Conservation (phyloP, 495 filamentous ascomycete genomes). For the Daldinia concentrica region DNA sequence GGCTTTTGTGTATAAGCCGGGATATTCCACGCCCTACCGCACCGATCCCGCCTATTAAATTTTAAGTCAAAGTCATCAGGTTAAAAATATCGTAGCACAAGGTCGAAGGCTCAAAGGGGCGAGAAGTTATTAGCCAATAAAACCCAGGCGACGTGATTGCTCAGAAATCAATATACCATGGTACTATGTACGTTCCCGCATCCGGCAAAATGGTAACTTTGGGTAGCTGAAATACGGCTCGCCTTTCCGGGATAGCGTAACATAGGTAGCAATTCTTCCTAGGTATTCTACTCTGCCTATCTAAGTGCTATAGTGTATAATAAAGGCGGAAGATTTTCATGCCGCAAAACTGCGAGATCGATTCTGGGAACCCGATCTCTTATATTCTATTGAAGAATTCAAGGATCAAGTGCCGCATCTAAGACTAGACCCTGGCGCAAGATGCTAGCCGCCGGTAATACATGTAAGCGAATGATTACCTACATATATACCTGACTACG, state of each 20-base stretch:
- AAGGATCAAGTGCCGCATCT: conserved; percentile 23
- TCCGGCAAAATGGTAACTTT: conserved; percentile 37
- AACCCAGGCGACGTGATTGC: conserved; percentile 7
- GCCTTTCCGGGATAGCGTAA: conserved; percentile 24
- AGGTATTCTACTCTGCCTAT: not conserved
- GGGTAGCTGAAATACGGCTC: conserved; percentile 22
- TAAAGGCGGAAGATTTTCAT: conserved; percentile 15
- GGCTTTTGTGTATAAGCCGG: conserved; percentile 4
- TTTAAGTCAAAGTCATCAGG: not conserved
- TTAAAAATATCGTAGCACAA: conserved; percentile 15
- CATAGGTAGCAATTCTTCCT: not conserved
- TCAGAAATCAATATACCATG: conserved; percentile 18
- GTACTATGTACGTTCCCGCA: conserved; percentile 20
- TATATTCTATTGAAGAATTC: conserved; percentile 2
- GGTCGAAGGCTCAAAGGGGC: not conserved
- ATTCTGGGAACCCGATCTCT: conserved; percentile 15
- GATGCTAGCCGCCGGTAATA: not conserved
- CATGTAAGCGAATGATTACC: not conserved
- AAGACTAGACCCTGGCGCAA: conserved; percentile 2
- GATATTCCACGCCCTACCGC: conserved; percentile 12
- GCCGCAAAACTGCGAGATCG: conserved; percentile 13
- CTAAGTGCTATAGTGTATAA: not conserved
- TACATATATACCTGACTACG: too few species aligned
- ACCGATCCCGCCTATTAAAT: not conserved
- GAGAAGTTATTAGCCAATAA: conserved; percentile 3